Evolutionary conservation across 345 rosid species (phyloP), one percentile per base, ranked within the genome.

Genomic region (Draba incana): DNA sequence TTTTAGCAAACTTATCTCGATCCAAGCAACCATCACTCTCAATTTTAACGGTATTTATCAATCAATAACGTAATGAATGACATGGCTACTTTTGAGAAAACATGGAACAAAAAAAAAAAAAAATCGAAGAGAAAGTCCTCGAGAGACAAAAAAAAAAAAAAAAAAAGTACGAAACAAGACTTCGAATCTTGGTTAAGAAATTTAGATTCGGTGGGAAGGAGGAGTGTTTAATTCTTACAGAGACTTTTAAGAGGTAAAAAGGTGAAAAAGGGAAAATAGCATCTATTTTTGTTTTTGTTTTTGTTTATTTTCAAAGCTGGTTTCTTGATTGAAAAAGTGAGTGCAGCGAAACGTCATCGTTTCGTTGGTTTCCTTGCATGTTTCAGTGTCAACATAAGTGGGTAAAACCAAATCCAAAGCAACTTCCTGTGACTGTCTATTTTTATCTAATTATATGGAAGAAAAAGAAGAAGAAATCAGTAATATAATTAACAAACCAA

Each of bases 161-260:
- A 48, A 4, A 15, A 37, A 20, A 33, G 76, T 64, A 64, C 58
- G 65, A 64, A 35, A n/a, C 38, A 72, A 48, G 65, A 65, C 70
- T 56, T 72, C 10, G 70, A 72, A 72, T 72, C 70, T 72, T 64
- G 70, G 76, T 72, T 56, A 72, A 72, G 57, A 72, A 48, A 72
- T 56, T 41, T 49, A 57, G 70, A 72, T 72, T 47, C 66, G 52
- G 27, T 64, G 58, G 51, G 65, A 48, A 57, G 24, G 44, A 27
- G 8, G 54, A 64, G 70, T 64, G 59, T 57, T 72, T 72, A 64
- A 58, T 65, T 30, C 48, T 49, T 23, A 56, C 70, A 64, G 64
- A 16, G 52, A 64, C 52, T 72, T 63, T 64, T 15, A 63, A 8
- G 47, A 72, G 41, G 71, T 64, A 65, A 72, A 64, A 42, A 65